Conservation (phyloP, 2,329 filamentous ascomycete species). For the Cordyceps tenuipes region DNA sequence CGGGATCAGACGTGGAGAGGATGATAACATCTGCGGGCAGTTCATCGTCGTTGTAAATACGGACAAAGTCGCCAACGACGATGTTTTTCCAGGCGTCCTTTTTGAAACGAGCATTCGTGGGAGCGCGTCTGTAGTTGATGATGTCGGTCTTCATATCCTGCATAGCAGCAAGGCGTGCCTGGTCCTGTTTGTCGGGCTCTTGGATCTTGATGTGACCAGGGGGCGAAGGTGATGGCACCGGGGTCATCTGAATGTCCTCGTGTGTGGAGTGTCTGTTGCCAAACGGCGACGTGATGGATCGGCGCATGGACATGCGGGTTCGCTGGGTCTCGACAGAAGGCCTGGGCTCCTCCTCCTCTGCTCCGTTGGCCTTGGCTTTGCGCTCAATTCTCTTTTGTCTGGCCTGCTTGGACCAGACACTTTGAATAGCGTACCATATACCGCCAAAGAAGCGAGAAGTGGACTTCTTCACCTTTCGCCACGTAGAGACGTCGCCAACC, state of each 20-base stretch:
- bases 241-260: conserved; percentile 89
- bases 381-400: conserved; percentile 39
- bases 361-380: conserved; percentile 25
- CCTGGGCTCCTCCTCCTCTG: conserved; percentile 44
- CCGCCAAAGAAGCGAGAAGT: conserved; percentile 54
- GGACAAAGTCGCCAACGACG: conserved; percentile 90
- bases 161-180: conserved; percentile 29
- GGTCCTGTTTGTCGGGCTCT: conserved; percentile 30
- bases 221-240: conserved; percentile 73
- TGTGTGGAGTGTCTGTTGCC: conserved; percentile 44
- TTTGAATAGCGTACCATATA: conserved; percentile 40
- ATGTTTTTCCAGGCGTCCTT: conserved; percentile 93
- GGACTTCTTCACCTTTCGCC: conserved; percentile 88
- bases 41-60: conserved; percentile 92
- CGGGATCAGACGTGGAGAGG: conserved; percentile 83
- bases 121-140: conserved; percentile 61
- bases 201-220: conserved; percentile 28
- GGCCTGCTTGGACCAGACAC: conserved; percentile 44
- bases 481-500: conserved; percentile 74
- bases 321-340: conserved; percentile 43
- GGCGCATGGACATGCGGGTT: conserved; percentile 26
- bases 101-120: conserved; percentile 74
- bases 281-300: conserved; percentile 42
- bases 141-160: conserved; percentile 47
- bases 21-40: conserved; percentile 91